Percentiles rank a stretch among this genome's conserved stretches.
These are phyloP conservation scores for Alternaria atra DNA, from an alignment of 2,329 filamentous ascomycete genomes.

Conservation along the genomic window DNA sequence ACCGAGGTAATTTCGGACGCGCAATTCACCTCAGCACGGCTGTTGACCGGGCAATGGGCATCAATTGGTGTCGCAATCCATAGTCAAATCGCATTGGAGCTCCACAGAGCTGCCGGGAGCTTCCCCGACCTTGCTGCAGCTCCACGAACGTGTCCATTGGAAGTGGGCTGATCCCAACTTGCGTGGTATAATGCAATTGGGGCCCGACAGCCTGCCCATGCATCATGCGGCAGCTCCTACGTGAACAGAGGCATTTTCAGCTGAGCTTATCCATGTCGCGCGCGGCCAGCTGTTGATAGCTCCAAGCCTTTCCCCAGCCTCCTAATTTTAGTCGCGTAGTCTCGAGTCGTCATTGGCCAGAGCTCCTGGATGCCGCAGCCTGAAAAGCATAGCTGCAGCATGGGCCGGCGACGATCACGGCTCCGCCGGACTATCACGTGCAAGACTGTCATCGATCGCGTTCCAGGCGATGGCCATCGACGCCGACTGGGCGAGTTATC, in stretches of 20 bases:
- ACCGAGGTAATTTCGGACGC: conserved; percentile 38
- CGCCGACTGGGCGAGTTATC: neutral
- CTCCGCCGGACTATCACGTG: conserved; percentile 26
- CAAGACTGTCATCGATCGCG: conserved; percentile 5
- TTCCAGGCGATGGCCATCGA: neutral
- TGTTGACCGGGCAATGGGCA: conserved; percentile 38
- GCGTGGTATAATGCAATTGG: conserved; percentile 49
- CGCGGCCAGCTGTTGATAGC: conserved; percentile 23
- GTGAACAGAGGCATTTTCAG: conserved; percentile 38
- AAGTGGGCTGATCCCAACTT: conserved; percentile 28
- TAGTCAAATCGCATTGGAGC: conserved; percentile 16
- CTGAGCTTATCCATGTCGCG: conserved; percentile 36
- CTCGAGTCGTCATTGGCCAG: conserved; percentile 32
- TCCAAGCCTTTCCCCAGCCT: conserved; percentile 38
- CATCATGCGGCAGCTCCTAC: conserved; percentile 36
- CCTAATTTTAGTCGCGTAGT: conserved; percentile 27
- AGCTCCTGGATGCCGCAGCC: conserved; percentile 17
- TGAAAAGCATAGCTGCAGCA: conserved; percentile 20
- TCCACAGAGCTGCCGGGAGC: conserved; percentile 29
- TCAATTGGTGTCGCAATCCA: conserved; percentile 17
- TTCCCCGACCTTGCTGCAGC: conserved; percentile 28
- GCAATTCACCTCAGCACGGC: conserved; percentile 28
- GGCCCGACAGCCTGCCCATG: conserved; percentile 29
- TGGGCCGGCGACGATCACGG: conserved; percentile 10
- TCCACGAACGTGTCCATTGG: conserved; percentile 23